phyloP scores from a whole-genome alignment of 139 green algal species.

The Volvox africanus region DNA sequence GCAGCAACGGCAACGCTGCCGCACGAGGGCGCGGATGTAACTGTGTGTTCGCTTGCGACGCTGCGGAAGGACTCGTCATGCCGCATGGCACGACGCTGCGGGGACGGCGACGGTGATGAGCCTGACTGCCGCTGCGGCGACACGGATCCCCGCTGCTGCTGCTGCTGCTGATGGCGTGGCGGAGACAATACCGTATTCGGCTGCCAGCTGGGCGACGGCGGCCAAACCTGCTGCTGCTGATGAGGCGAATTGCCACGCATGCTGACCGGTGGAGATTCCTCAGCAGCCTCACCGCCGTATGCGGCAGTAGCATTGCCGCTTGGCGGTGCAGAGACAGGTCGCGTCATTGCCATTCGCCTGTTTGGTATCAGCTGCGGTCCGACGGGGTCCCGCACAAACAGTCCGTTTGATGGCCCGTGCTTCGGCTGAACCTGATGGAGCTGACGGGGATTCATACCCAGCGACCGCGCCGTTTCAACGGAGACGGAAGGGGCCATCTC shows the following conservation, averaged over 20 bases:
- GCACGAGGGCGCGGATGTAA: background rate
- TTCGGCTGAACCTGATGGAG: conserved; percentile 13
- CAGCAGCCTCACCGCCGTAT: background rate
- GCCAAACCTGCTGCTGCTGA: background rate
- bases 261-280: background rate
- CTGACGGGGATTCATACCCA: background rate
- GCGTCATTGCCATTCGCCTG: background rate
- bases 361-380: conserved; percentile 16
- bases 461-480: background rate
- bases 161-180: background rate
- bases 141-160: background rate
- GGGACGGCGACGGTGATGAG: background rate
- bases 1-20: background rate
- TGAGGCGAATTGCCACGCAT: background rate
- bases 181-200: background rate
- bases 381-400: conserved; percentile 15
- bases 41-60: background rate
- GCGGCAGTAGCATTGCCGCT: background rate
- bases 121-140: background rate
- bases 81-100: background rate
- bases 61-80: background rate
- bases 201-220: background rate
- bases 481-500: background rate
- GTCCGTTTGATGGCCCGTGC: conserved; percentile 16
- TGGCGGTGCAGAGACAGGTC: background rate